Evolutionary conservation across 306 rosid genomes (phyloP).

Genomic region (Lathyrus sativus): DNA sequence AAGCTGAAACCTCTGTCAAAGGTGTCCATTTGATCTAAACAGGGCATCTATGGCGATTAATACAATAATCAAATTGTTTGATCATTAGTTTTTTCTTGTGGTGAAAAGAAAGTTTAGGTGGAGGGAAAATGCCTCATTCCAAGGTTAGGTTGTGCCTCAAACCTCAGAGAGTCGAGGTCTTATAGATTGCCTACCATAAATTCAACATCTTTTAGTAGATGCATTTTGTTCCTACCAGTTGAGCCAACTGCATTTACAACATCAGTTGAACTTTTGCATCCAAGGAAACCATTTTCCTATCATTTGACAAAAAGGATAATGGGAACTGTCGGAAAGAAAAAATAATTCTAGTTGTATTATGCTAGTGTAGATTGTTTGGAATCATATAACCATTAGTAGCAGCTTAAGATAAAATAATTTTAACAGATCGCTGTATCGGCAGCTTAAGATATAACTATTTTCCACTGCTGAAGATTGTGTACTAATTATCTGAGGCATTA

Average conservation of each 20-base stretch:
- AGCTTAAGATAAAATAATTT: too few species aligned
- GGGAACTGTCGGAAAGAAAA: slow-evolving; percentile 7
- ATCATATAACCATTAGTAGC: too few species aligned
- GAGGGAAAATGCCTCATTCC: slow-evolving; percentile 18
- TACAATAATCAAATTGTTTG: slow-evolving; percentile 14
- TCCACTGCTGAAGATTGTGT: not conserved
- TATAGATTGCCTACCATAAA: slow-evolving; percentile 17
- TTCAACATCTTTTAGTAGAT: not conserved
- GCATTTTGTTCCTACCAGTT: slow-evolving; percentile 15
- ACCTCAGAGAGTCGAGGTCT: not conserved
- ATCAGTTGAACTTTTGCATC: slow-evolving; percentile 8
- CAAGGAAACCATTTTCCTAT: slow-evolving; percentile 14
- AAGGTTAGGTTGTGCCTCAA: slow-evolving; percentile 8
- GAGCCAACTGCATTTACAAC: not conserved
- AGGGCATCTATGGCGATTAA: slow-evolving; percentile 9
- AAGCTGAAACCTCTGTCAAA: slow-evolving; percentile 33
- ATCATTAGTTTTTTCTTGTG: not conserved
- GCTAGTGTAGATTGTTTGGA: too few species aligned
- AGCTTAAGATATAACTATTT: too few species aligned
- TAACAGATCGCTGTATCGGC: too few species aligned
- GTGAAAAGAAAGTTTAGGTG: slow-evolving; percentile 7
- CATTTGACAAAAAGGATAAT: slow-evolving; percentile 10
- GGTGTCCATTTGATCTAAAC: slow-evolving; percentile 27
- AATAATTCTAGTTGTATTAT: too few species aligned
- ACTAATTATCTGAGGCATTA: not conserved